A percentile compares a stretch with the other conserved stretches of the same genome.
Conservation (phyloP, 345 rosid species). For the Passiflora organensis region DNA sequence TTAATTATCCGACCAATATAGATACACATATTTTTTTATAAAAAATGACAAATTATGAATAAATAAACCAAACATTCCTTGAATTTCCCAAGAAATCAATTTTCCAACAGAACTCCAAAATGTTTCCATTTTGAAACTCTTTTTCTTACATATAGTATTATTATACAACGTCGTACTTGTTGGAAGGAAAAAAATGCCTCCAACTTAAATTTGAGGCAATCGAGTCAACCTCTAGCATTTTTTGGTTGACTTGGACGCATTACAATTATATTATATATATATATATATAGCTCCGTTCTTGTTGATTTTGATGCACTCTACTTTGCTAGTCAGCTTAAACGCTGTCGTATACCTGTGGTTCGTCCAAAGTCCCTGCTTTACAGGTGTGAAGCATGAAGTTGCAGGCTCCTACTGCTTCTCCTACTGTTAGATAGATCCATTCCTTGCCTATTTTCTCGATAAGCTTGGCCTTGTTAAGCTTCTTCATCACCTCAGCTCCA, state of each 20-base stretch:
- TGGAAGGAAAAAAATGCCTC: constrained; percentile 23
- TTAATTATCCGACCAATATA: no score
- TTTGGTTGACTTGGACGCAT: constrained; percentile 1
- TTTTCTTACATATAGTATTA: neutral
- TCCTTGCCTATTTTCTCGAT: constrained; percentile 63
- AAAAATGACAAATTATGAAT: no score
- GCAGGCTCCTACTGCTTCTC: constrained; percentile 87
- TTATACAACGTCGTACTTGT: constrained; percentile 6
- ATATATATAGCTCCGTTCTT: neutral
- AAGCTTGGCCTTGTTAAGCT: constrained; percentile 64
- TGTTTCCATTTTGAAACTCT: constrained; percentile 5
- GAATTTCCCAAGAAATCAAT: no score
- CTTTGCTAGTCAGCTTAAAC: no score
- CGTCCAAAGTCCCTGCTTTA: constrained; percentile 29
- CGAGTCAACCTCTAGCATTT: neutral
- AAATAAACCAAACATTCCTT: no score
- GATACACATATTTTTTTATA: no score
- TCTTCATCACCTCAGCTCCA: constrained; percentile 88
- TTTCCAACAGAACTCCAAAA: constrained; percentile 3
- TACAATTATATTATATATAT: neutral
- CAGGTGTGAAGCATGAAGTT: constrained; percentile 60
- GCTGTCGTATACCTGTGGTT: constrained; percentile 33
- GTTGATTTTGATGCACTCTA: no score
- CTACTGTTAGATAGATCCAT: constrained; percentile 77
- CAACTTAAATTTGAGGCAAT: constrained; percentile 8